Evolutionary conservation across 495 filamentous ascomycete species (phyloP), one percentile per base, ranked within the genome.

Genomic region (Hyphodiscus hymeniophilus): DNA sequence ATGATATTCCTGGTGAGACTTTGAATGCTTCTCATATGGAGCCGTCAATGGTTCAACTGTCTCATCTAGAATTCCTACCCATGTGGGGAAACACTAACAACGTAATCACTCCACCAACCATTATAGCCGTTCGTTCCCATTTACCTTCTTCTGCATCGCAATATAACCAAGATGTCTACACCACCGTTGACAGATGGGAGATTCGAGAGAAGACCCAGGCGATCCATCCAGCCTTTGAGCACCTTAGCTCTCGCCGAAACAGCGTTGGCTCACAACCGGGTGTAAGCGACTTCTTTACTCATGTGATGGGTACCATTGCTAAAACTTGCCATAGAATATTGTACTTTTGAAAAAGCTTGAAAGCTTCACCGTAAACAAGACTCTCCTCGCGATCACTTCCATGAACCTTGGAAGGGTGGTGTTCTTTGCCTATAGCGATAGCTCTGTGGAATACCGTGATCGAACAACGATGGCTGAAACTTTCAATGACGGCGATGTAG

Each of bases 161-260:
- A 21, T 77, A 76, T 28, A 71, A 76, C 24, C 76, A 80, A 53
- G 79, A 79, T 15, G 65, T 73, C 3, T 72, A 77, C 49, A 89
- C 79, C 53, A 73, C 87, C 23, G 76, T 94, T 45, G 80, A 82
- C 24, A 75, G 82, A 46, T 94, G 87, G 88, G 81, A 89, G 51
- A 60, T 92, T 7, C 66, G 62, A 31, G 71, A 78, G 15, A 69
- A 76, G 26, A 71, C 76, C 20, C 71, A 75, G 38, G 66, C 65
- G 6, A 68, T 91, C 10, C 84, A 90, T 57, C 62, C 80, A 1
- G 82, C 80, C 42, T 90, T 94, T 55, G 80, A 84, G 45, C 84
- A 89, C 55, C 68, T 90, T 30, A 70, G 77, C 3, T 71, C 74
- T 17, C 84, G 79, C 42, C 82, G 77, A 59, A 77, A 73, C 59